These are phyloP conservation scores for Olyra latifolia DNA, from an alignment of 176 grass and related monocot species.

Conservation along the genomic window DNA sequence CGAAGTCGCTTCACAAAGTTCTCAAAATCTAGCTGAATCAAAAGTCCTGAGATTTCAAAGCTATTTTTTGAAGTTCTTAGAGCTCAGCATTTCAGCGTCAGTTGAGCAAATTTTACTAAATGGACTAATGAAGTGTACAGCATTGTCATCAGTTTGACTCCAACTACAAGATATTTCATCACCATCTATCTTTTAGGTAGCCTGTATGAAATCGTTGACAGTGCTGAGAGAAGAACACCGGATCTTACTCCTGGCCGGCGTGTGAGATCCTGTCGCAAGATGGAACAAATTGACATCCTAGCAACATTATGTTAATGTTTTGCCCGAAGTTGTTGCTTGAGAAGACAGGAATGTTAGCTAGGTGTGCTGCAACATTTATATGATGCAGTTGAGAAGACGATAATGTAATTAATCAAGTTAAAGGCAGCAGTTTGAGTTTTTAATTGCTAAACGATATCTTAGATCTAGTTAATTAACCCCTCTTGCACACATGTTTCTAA, in stretches of 20 bases:
- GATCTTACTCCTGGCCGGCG: background rate
- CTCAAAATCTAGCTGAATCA: too few relatives aligned
- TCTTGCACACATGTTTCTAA: background rate
- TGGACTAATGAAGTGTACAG: background rate
- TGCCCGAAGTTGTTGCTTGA: background rate
- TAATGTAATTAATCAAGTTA: background rate
- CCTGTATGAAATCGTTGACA: background rate
- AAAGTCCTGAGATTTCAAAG: too few relatives aligned
- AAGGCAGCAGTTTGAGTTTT: background rate
- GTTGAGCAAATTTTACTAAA: background rate
- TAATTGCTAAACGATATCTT: background rate
- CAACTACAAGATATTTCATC: conserved; percentile 18
- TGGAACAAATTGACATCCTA: background rate
- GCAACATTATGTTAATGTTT: background rate
- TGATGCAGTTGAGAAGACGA: background rate
- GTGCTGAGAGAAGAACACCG: background rate
- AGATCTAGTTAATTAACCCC: background rate
- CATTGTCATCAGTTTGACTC: background rate
- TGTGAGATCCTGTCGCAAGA: background rate
- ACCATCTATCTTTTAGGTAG: conserved; percentile 16
- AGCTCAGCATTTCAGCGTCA: too few relatives aligned
- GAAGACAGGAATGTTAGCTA: background rate
- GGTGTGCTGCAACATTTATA: background rate
- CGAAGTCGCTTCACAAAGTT: too few relatives aligned
- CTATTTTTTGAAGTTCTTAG: too few relatives aligned